phyloP scores from a whole-genome alignment of 2,329 filamentous ascomycete genomes.

The Neopestalotiopsis clavispora region DNA sequence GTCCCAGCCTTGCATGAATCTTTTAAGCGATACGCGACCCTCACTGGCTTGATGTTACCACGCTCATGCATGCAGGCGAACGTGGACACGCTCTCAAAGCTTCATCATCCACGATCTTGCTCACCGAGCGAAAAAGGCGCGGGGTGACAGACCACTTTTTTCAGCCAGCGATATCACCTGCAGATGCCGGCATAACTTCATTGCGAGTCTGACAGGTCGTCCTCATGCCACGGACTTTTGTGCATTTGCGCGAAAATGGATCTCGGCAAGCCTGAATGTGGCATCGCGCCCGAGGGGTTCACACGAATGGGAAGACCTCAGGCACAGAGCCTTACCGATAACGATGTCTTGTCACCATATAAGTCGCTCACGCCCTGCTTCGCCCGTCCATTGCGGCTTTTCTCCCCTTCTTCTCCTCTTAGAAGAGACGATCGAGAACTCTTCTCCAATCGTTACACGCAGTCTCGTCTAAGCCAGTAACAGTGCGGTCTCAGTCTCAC shows the following conservation, averaged over 20 bases:
- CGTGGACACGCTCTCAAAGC: neutral
- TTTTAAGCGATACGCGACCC: neutral
- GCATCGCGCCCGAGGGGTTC: no score
- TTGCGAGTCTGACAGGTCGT: neutral
- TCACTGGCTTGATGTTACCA: neutral
- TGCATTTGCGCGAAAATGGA: neutral
- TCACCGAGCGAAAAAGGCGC: neutral
- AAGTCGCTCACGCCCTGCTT: neutral
- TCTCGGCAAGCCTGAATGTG: neutral
- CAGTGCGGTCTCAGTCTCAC: neutral
- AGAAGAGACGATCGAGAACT: neutral
- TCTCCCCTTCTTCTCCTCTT: neutral
- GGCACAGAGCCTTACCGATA: neutral
- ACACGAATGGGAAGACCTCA: neutral
- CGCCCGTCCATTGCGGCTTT: neutral
- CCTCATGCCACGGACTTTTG: neutral
- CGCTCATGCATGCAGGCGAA: neutral
- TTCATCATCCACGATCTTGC: neutral
- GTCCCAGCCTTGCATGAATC: neutral
- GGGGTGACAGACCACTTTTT: neutral
- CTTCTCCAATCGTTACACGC: neutral
- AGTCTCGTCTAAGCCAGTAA: neutral
- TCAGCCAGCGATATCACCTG: neutral
- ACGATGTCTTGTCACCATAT: neutral
- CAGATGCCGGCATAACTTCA: neutral